phyloP scores from a whole-genome alignment of 1,284 basidiomycete species.

The Ustanciosporium gigantosporum region DNA sequence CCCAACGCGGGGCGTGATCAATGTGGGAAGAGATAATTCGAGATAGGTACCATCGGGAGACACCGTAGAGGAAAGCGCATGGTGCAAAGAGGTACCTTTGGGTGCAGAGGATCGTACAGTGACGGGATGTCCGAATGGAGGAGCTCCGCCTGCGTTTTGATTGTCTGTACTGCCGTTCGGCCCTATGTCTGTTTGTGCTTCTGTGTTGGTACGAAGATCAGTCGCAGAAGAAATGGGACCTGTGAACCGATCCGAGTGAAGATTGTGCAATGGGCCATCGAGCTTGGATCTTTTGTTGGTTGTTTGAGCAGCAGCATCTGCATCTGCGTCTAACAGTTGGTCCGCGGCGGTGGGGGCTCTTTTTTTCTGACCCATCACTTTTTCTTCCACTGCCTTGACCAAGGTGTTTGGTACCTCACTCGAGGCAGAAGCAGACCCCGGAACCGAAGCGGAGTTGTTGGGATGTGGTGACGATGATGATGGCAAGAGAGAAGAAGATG shows the following conservation, averaged over 20 bases:
- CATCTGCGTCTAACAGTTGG: constrained; percentile 11
- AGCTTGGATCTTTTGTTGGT: too few species aligned
- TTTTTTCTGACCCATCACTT: constrained; percentile 1
- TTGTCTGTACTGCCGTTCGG: neutral
- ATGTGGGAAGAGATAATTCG: constrained; percentile 47
- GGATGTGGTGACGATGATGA: too few species aligned
- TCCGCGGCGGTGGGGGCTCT: constrained; percentile 5
- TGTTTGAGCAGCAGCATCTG: neutral
- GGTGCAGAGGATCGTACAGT: constrained; percentile 39
- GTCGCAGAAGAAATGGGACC: constrained; percentile 10
- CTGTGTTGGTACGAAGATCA: too few species aligned
- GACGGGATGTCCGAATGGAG: constrained; percentile 35
- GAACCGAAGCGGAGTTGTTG: neutral
- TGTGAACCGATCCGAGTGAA: constrained; percentile 17
- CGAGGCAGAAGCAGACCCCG: neutral
- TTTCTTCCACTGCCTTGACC: constrained; percentile 8
- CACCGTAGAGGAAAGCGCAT: constrained; percentile 28
- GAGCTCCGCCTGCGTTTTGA: constrained; percentile 7
- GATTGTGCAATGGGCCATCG: constrained; percentile 7
- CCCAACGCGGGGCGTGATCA: constrained; percentile 42
- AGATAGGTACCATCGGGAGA: constrained; percentile 37
- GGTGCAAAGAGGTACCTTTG: constrained; percentile 44
- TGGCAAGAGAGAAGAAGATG: too few species aligned
- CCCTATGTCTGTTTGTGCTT: too few species aligned
- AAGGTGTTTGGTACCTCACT: neutral